Percentiles rank a stretch among this genome's conserved stretches.
Evolutionary conservation across 2,329 filamentous ascomycete genomes (phyloP).

Genomic region (Stemphylium vesicarium): DNA sequence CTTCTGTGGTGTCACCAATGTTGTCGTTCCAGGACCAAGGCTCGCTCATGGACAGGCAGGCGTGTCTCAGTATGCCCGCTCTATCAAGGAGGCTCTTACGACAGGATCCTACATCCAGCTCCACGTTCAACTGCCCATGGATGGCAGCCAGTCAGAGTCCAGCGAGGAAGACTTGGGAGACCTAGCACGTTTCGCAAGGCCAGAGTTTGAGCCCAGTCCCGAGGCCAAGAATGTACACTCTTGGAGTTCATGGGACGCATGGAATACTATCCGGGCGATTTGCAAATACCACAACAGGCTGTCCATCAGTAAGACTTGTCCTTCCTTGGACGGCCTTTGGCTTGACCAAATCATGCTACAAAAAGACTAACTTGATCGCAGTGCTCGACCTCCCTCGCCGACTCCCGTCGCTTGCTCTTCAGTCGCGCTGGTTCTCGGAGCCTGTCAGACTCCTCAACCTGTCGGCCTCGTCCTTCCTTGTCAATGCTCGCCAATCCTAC

Average conservation of each 20-base stretch:
- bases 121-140: conserved; percentile 83
- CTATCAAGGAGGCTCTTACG: conserved; percentile 78
- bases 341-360: neutral
- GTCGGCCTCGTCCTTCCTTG: conserved; percentile 60
- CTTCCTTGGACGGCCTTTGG: neutral
- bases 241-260: conserved; percentile 89
- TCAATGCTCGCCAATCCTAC: conserved; percentile 64
- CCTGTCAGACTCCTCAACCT: conserved; percentile 64
- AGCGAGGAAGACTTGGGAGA: conserved; percentile 60
- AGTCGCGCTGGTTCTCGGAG: conserved; percentile 69
- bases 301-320: conserved; percentile 74
- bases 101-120: conserved; percentile 79
- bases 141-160: conserved; percentile 70
- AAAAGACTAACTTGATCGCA: conserved; percentile 32
- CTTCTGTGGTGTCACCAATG: conserved; percentile 86
- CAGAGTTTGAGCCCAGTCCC: conserved; percentile 45
- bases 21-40: conserved; percentile 81
- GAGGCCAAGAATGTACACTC: conserved; percentile 62
- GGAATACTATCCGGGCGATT: conserved; percentile 83
- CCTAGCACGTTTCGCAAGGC: conserved; percentile 57
- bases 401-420: conserved; percentile 62
- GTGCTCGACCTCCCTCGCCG: conserved; percentile 62
- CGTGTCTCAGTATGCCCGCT: conserved; percentile 78
- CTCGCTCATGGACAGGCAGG: conserved; percentile 64
- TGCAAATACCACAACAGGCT: conserved; percentile 86